Evolutionary conservation across 176 grass and related monocot species (phyloP), one percentile per base, ranked within the genome.

Genomic region (Elaeis guineensis): DNA sequence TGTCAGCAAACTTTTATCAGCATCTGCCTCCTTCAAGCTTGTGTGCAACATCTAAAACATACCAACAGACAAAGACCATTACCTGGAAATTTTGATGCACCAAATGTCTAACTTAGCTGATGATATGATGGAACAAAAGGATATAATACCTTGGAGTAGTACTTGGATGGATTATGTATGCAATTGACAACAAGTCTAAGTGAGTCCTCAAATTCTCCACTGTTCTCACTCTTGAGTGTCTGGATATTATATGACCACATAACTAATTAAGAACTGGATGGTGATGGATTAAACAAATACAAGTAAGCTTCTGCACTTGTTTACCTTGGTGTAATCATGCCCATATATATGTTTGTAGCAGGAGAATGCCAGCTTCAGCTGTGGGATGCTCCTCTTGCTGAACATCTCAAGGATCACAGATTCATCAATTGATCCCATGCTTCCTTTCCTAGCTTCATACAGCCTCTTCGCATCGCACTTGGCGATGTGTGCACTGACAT

Each of bases 321-420:
- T 80, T 76, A 79, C 93, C 69, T 97, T 91, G 70, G 65, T 85
- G 26, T 88, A 97, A 21, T 97, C 93, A 78, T 74, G 69, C 18
- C 93, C 93, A 20, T 91, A 97, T 50, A 97, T 97, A 51, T 83
- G 93, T 60, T 91, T 97, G 70, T 97, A 97, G 65, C 84, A 89
- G 66, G 59, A 80, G 66, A 97, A 75, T 29, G 93, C 84, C 61
- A 97, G 59, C 55, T 81, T 97, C 30, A 97, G 77, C 75, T 97
- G 87, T 16, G 84, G 93, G 60, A 89, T 89, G 76, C 93, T 97
- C 75, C 93, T 91, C 81, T 91, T 97, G 73, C 93, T 97, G 72
- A 97, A 72, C 61, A 91, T 85, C 78, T 91, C 93, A 7, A 97
- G 84, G 57, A 97, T 75, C 1, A 72, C 64, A 5, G 87, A 83